Evolutionary conservation across 495 filamentous ascomycete genomes (phyloP), one percentile per base, ranked within the genome.

Genomic region (Parmelia sp.): DNA sequence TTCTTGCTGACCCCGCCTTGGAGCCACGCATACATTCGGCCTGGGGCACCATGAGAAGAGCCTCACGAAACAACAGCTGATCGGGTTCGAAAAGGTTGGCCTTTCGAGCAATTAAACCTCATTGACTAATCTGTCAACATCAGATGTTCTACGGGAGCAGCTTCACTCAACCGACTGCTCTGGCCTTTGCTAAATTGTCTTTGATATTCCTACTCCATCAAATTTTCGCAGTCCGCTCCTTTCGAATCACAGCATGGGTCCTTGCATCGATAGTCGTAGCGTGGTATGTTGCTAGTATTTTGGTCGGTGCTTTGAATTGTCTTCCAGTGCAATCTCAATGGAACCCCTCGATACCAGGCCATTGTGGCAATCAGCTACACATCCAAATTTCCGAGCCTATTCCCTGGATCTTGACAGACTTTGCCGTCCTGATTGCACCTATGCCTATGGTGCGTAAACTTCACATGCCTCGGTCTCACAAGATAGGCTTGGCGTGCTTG

Each of bases 181-280:
- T 40, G 39, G 39, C 39, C 14, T 40, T 40, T 40, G 39, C 39
- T 12, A 40, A 40, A 40, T 12, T 40, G 39, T 40, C 39, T 12
- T 40, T 40, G 39, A 40, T 40, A 11, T 15, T 40, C 8, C 39
- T 40, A 11, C 63, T 65, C n/a, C n/a, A 65, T 35, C 62, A 51
- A 27, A 62, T 68, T 17, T 68, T 68, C 39, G 44, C 65, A 44
- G 56, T 36, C 7, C 57, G 47, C 11, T 19, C 25, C 23, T 68
- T 68, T 39, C 56, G 51, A 14, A 29, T 68, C 23, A 45, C 57
- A 5, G 58, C 60, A 9, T 31, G 35, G 17, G 40, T 65, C 7
- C 49, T 68, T 17, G 63, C 23, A 25, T 23, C 33, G 36, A 65
- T 65, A 21, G 58, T 68, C 4, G 17, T 58, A 25, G 29, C 23